A percentile compares a stretch with the other conserved stretches of the same genome.
Evolutionary conservation across 2,329 filamentous ascomycete genomes (phyloP).

Genomic region (Calonectria montana): DNA sequence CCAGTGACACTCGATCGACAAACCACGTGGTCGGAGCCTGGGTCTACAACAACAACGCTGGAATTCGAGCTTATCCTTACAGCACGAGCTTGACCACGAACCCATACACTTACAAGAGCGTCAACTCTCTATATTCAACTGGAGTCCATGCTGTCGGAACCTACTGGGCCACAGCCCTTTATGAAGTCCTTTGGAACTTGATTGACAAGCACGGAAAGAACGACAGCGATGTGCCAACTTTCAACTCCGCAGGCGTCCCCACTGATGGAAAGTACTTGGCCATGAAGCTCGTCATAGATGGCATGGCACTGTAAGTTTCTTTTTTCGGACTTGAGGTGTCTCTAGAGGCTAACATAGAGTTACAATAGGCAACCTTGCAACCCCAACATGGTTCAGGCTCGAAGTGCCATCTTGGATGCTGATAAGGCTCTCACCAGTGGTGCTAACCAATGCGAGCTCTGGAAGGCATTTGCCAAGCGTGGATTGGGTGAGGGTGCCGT

Average conservation of each 20-base stretch:
- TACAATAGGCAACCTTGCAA: slow-evolving; percentile 61
- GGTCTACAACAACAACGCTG: slow-evolving; percentile 55
- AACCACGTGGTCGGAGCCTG: slow-evolving; percentile 64
- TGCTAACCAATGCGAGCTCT: slow-evolving; percentile 62
- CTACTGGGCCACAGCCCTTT: slow-evolving; percentile 53
- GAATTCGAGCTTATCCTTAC: slow-evolving; percentile 64
- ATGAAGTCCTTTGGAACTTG: slow-evolving; percentile 69
- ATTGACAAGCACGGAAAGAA: slow-evolving; percentile 67
- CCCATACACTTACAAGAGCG: slow-evolving; percentile 60
- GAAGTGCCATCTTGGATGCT: slow-evolving; percentile 67
- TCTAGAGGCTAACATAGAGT: background rate
- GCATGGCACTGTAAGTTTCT: slow-evolving; percentile 55
- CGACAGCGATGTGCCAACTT: slow-evolving; percentile 52
- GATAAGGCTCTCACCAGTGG: slow-evolving; percentile 63
- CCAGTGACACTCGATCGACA: slow-evolving; percentile 55
- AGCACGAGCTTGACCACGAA: slow-evolving; percentile 62
- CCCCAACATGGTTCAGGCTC: slow-evolving; percentile 63
- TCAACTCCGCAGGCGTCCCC: slow-evolving; percentile 57
- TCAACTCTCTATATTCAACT: slow-evolving; percentile 49
- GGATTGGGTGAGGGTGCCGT: slow-evolving; percentile 58
- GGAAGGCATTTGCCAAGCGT: slow-evolving; percentile 67
- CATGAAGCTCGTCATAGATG: slow-evolving; percentile 65
- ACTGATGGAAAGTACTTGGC: slow-evolving; percentile 63
- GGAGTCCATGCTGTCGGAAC: slow-evolving; percentile 62
- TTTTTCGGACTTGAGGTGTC: no score